These are phyloP conservation scores for Calophaca sinica DNA, from an alignment of 306 rosid species.

Conservation along the genomic window DNA sequence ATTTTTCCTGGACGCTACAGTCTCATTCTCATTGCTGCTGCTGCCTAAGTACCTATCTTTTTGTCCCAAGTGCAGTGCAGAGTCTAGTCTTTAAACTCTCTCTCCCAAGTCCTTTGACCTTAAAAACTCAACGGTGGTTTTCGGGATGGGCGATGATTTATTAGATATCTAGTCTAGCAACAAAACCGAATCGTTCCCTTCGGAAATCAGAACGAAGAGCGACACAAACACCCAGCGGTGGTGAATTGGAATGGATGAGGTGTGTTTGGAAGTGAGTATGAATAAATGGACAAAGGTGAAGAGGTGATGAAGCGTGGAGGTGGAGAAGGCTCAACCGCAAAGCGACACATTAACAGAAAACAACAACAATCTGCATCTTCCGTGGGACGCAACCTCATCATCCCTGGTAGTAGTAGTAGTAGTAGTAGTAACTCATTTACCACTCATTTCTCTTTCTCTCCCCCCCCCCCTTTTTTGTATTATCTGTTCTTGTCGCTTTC, in stretches of 20 bases:
- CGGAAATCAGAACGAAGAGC: neutral
- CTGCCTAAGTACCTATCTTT: too few species aligned
- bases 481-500: slow-evolving; percentile 52
- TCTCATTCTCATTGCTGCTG: slow-evolving; percentile 7
- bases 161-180: too few species aligned
- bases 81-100: too few species aligned
- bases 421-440: slow-evolving; percentile 4
- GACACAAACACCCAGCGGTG: neutral
- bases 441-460: slow-evolving; percentile 15
- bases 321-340: slow-evolving; percentile 50
- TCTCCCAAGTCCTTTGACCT: too few species aligned
- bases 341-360: slow-evolving; percentile 44
- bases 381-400: slow-evolving; percentile 27
- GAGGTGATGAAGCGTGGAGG: slow-evolving; percentile 56
- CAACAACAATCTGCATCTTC: slow-evolving; percentile 40
- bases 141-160: too few species aligned
- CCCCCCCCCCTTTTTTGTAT: neutral
- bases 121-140: too few species aligned
- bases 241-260: slow-evolving; percentile 43
- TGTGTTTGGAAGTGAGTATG: neutral
- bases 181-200: too few species aligned
- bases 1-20: neutral
- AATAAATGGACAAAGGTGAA: slow-evolving; percentile 54
- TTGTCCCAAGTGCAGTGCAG: too few species aligned
- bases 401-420: neutral